These are phyloP conservation scores for Bipolaris gigantea DNA, from an alignment of 2,329 filamentous ascomycete species.

Conservation along the genomic window DNA sequence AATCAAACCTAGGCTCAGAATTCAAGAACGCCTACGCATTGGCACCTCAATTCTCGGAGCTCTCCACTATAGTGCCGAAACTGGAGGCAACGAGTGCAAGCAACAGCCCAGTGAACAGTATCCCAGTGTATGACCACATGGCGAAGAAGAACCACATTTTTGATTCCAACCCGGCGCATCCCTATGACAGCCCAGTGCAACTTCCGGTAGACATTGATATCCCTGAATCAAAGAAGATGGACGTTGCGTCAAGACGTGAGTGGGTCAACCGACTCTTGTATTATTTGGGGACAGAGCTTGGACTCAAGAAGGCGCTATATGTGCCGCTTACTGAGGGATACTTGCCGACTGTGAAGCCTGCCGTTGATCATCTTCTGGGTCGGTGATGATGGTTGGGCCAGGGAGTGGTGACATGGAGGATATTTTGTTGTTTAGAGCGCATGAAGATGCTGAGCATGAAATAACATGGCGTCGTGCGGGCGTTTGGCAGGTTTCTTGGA, in stretches of 20 bases:
- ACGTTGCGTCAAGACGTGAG: conserved; percentile 25
- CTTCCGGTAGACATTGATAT: conserved; percentile 13
- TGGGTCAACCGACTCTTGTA: conserved; percentile 35
- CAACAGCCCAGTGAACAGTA: conserved; percentile 1
- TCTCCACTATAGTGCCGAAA: background rate
- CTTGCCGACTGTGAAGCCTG: conserved; percentile 16
- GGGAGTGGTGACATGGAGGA: background rate
- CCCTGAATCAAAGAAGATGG: conserved; percentile 18
- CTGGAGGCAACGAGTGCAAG: background rate
- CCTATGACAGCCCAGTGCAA: conserved; percentile 19
- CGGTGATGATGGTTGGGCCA: background rate
- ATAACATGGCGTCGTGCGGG: conserved; percentile 1
- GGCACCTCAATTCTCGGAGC: conserved; percentile 7
- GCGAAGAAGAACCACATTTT: conserved; percentile 22
- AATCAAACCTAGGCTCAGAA: conserved; percentile 2
- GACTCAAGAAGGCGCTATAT: conserved; percentile 34
- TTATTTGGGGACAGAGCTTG: conserved; percentile 28
- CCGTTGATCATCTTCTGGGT: conserved; percentile 19
- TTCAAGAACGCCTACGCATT: conserved; percentile 4
- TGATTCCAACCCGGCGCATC: conserved; percentile 24
- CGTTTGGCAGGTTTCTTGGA: background rate
- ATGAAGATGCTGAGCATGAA: background rate
- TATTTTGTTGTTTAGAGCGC: background rate
- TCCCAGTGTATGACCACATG: background rate
- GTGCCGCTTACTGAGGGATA: conserved; percentile 27